Conservation (phyloP, 2,329 filamentous ascomycete genomes). For the Dactylonectria macrodidyma region DNA sequence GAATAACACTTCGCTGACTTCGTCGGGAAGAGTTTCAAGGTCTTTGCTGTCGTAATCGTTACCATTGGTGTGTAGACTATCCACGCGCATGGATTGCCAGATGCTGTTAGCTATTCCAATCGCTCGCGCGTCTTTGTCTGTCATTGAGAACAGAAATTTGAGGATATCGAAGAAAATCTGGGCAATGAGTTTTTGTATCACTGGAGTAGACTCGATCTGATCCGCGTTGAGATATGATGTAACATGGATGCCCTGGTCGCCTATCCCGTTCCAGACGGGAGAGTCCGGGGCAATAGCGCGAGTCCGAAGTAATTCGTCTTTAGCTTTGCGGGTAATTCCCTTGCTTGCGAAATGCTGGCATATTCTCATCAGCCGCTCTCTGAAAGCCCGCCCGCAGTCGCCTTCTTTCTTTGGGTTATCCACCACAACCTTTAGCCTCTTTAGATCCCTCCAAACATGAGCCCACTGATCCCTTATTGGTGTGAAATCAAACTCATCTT, state of each 20-base stretch:
- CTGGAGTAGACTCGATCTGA: not conserved
- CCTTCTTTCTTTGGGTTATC: not conserved
- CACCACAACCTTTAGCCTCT: not conserved
- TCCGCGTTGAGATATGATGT: not conserved
- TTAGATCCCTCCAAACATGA: not conserved
- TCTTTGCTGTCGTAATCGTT: not conserved
- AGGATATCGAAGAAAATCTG: constrained; percentile 13
- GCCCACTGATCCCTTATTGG: not conserved
- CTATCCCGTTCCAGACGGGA: not conserved
- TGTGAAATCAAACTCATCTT: constrained; percentile 2
- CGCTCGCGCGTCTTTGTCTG: not conserved
- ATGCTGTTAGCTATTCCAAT: constrained; percentile 11
- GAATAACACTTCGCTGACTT: constrained; percentile 11
- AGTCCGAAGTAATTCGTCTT: not conserved
- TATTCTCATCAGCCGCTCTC: not conserved
- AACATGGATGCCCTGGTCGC: not conserved
- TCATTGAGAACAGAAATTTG: not conserved
- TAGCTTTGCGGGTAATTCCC: not conserved
- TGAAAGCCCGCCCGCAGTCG: not conserved
- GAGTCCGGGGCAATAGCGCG: not conserved
- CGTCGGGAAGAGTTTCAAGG: not conserved
- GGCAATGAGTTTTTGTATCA: not conserved
- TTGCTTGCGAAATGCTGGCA: not conserved
- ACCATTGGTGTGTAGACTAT: not conserved
- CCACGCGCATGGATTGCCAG: constrained; percentile 13